Percentiles rank a stretch among this genome's conserved stretches.
phyloP scores from a whole-genome alignment of 1,284 basidiomycete genomes.

The Chondrostereum purpureum region DNA sequence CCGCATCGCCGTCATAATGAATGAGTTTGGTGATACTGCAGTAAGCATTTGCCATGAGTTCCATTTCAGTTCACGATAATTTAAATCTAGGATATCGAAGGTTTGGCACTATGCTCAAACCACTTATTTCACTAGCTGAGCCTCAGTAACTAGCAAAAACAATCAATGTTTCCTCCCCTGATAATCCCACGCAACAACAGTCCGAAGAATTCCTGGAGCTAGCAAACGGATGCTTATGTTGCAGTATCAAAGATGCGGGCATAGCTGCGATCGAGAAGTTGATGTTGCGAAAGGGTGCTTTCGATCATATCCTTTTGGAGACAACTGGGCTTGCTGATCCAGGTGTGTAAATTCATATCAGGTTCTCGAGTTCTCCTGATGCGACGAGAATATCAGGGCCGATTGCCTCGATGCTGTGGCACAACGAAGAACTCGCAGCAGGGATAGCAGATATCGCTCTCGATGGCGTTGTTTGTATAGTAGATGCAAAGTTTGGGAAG shows the following conservation, averaged over 20 bases:
- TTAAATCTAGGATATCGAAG: conserved; percentile 55
- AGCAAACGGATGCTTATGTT: conserved; percentile 91
- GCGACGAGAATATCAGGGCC: conserved; percentile 53
- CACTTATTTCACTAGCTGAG: conserved; percentile 4
- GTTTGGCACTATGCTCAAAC: conserved; percentile 23
- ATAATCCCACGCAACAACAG: conserved; percentile 52
- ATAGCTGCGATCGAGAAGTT: conserved; percentile 88
- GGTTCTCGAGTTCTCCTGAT: not conserved
- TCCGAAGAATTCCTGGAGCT: conserved; percentile 82
- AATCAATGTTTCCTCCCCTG: conserved; percentile 68
- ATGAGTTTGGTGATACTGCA: conserved; percentile 84
- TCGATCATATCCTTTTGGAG: conserved; percentile 91
- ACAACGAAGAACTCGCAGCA: conserved; percentile 80
- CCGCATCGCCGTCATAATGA: conserved; percentile 95
- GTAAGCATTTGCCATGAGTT: conserved; percentile 35
- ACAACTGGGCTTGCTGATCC: conserved; percentile 93
- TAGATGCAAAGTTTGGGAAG: conserved; percentile 81
- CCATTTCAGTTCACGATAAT: conserved; percentile 13
- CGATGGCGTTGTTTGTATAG: conserved; percentile 88
- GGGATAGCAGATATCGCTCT: conserved; percentile 71
- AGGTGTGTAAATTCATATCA: conserved; percentile 35
- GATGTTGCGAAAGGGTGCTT: conserved; percentile 74
- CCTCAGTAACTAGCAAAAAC: conserved; percentile 70
- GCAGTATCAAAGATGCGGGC: conserved; percentile 88
- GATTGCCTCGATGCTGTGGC: conserved; percentile 87